Conservation (phyloP, 1,139 yeast genomes). For the Sugiyamaella japonica region DNA sequence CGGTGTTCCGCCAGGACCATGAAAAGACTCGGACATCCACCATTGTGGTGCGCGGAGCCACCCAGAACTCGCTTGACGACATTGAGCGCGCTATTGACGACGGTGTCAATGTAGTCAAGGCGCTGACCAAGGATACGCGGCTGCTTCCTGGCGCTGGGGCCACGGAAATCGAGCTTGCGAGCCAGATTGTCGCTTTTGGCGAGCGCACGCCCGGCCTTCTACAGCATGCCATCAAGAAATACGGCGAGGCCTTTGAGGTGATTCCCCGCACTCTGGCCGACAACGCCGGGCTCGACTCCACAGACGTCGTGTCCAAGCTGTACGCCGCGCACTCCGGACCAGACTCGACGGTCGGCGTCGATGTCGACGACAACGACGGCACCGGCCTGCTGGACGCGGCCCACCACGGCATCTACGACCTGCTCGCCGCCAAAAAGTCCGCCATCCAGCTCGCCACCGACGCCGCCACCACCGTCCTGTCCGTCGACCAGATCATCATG, state of each 20-base stretch:
- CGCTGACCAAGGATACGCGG: constrained; percentile 74
- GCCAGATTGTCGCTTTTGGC: constrained; percentile 77
- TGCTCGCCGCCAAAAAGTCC: constrained; percentile 74
- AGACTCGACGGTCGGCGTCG: constrained; percentile 43
- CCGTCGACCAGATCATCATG: constrained; percentile 90
- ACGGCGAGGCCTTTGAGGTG: constrained; percentile 92
- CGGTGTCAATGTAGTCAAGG: constrained; percentile 91
- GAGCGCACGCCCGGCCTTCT: constrained; percentile 91
- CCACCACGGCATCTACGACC: constrained; percentile 71
- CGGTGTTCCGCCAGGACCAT: constrained; percentile 82
- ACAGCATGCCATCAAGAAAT: constrained; percentile 91
- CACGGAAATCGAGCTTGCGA: constrained; percentile 85
- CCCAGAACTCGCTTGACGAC: constrained; percentile 92
- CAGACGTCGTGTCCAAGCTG: constrained; percentile 81
- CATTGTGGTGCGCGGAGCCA: constrained; percentile 92
- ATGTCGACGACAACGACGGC: constrained; percentile 64
- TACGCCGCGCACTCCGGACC: constrained; percentile 76
- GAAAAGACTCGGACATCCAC: constrained; percentile 70
- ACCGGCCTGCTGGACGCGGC: constrained; percentile 74
- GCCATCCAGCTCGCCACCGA: constrained; percentile 95
- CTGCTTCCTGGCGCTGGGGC: constrained; percentile 97
- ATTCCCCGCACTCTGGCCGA: constrained; percentile 92
- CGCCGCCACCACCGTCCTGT: constrained; percentile 86
- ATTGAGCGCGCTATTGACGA: constrained; percentile 97
- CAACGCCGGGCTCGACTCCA: constrained; percentile 89